Conservation (phyloP, 495 filamentous ascomycete genomes). For the Trichocladium antarcticum region DNA sequence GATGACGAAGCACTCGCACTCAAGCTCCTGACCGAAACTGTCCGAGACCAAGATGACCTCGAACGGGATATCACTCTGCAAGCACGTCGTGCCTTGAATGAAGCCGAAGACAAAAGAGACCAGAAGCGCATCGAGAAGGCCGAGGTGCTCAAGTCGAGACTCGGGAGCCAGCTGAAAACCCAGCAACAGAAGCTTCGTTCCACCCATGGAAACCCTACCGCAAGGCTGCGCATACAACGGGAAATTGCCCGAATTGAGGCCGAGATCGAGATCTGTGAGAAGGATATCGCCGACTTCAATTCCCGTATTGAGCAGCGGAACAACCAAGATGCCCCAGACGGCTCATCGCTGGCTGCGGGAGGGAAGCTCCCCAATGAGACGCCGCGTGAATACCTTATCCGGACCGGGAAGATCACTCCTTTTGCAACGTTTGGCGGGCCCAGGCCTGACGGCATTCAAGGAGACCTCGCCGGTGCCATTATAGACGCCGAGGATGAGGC, state of each 20-base stretch:
- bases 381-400: conserved; percentile 77
- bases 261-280: conserved; percentile 48
- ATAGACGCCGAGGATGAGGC: conserved; percentile 62
- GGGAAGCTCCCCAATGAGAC: conserved; percentile 62
- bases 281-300: conserved; percentile 67
- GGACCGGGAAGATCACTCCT: conserved; percentile 94
- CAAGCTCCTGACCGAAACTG: conserved; percentile 54
- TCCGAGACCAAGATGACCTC: conserved; percentile 76
- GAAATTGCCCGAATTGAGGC: conserved; percentile 54
- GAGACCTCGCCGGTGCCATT: conserved; percentile 59
- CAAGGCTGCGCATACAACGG: conserved; percentile 41
- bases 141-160: conserved; percentile 44
- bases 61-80: conserved; percentile 62
- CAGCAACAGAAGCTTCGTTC: conserved; percentile 35
- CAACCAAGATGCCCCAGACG: conserved; percentile 36
- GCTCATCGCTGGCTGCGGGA: conserved; percentile 27
- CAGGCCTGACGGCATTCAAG: conserved; percentile 42
- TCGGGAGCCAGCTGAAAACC: conserved; percentile 33
- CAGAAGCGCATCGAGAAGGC: conserved; percentile 76
- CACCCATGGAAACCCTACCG: conserved; percentile 27
- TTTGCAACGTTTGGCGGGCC: conserved; percentile 62
- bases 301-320: conserved; percentile 65
- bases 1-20: conserved; percentile 51
- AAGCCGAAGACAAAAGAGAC: conserved; percentile 80
- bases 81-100: conserved; percentile 65